Base-by-base conservation (phyloP, 2,329 filamentous ascomycete species). In the Claviceps fusiformis region DNA sequence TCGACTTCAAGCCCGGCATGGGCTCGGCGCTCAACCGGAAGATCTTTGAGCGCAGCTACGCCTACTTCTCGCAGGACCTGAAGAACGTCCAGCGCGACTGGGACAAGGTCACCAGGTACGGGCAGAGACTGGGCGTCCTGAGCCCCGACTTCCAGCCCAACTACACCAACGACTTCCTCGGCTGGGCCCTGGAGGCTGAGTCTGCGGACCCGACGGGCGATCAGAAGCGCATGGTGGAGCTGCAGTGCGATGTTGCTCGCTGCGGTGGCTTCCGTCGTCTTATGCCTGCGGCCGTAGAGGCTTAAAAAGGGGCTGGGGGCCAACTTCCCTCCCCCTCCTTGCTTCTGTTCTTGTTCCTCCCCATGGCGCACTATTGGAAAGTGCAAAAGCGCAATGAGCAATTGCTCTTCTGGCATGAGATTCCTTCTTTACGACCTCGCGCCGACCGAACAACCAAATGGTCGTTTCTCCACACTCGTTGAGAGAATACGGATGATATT, bases 31-130 rank as follows among this genome's bases (percentile, higher is more conserved):
- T 89, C 55, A 88, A 89, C 73, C 78, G 80, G 62, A 88, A 89
- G 76, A 89, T 90, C 69, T 89, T 87, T 63, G 85, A 89, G 76
- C 82, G 86, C 57, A 86, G 82, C 62, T 90, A 81, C 63, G 85
- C 86, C 24, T 89, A 89, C 75, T 87, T 89, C 68, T 86, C 81
- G 56, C 77, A 77, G 59, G 85, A 89, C 61, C 65, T 89, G 60
- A 85, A 87, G 78, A 90, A 90, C 61, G 86, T 90, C 6, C 61
- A 69, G 54, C 79, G 87, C 50, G 86, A 90, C 71, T 90, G 86
- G 86, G 70, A 76, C 56, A 89, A 90, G 75, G 87, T 89, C 11
- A 89, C 86, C 49, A 76, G 75, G 59, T 90, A 90, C 65, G 86
- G 86, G 37, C 87, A 89, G 75, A 75, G 86, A 3, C 75, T 90